phyloP scores from a whole-genome alignment of 2,329 filamentous ascomycete species.

The Colletotrichum trifolii region DNA sequence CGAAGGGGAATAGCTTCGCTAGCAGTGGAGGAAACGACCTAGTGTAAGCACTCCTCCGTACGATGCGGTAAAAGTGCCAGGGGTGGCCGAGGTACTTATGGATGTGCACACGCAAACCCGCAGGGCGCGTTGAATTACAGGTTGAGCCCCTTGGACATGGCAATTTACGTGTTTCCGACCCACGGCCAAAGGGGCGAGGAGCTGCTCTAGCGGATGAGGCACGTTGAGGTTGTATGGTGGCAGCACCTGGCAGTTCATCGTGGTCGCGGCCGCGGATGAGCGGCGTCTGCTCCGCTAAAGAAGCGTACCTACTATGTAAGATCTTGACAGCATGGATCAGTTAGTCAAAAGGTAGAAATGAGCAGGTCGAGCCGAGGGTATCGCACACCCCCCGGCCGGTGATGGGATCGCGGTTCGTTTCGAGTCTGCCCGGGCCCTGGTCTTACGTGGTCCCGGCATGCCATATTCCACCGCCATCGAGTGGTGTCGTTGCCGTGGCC shows the following conservation, averaged over 20 bases:
- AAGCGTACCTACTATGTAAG: conserved; percentile 11
- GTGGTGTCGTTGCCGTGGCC: background rate
- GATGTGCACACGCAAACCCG: conserved; percentile 18
- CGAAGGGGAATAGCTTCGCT: background rate
- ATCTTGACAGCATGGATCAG: conserved; percentile 23
- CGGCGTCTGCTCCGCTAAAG: conserved; percentile 28
- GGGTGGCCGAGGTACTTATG: background rate
- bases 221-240: background rate
- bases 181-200: too few relatives aligned
- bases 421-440: background rate
- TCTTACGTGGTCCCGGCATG: conserved; percentile 4
- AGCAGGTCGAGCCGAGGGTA: conserved; percentile 21
- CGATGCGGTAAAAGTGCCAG: too few relatives aligned
- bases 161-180: conserved; percentile 6
- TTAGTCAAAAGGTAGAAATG: background rate
- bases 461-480: conserved; percentile 21
- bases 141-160: conserved; percentile 6
- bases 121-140: background rate
- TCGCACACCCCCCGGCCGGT: background rate
- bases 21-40: background rate
- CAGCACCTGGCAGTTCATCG: background rate
- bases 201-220: too few relatives aligned
- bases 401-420: conserved; percentile 19
- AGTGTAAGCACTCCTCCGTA: background rate
- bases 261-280: too few relatives aligned